Base-by-base conservation (phyloP, 768 basidiomycete species). In the Cystofilobasidium bisporidii region DNA sequence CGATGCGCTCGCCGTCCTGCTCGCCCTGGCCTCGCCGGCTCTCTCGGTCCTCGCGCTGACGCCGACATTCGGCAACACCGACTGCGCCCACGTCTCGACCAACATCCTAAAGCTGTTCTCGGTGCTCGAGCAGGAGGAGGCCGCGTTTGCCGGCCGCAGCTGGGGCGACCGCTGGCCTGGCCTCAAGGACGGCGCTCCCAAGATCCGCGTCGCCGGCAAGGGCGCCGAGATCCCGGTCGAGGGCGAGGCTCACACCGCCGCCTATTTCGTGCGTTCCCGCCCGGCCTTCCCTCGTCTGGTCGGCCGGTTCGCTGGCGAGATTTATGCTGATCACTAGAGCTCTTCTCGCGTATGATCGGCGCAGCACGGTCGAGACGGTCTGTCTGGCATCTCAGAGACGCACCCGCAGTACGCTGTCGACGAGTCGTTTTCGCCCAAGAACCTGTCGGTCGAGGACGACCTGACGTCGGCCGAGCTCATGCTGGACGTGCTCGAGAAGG, bases 11-110 rank as follows among this genome's bases (percentile, higher is more conserved):
- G 89, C 89, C 33, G 84, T 92, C 67, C 77, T 91, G 63, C 78
- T 90, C 15, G 90, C 89, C 0, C 79, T 91, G 28, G 82, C 89
- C 22, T 89, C 87, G 14, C 90, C 91, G 15, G 89, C 94, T 74
- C 76, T 94, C 1, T 83, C 90, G 61, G 86, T 94, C 18, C 76
- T 88, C 40, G 87, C 87, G 1, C 86, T 86, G 71, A 82, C 87
- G 41, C 80, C 88, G 38, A 84, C 86, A 2, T 93, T 86, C 74
- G 90, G 73, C 71, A 72, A 62, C 50, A 71, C 70, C 20, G 69
- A 55, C 38, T 72, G 72, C 28, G 61, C 68, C 9, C 57, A 63
- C 59, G 70, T 65, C 63, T 91, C 89, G 71, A 65, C 77, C 36
- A 92, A 93, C 74, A 80, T 91, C 63, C 78, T 87, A 56, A 92